Conservation (phyloP, 768 basidiomycete species). For the Termitomyces sp. region DNA sequence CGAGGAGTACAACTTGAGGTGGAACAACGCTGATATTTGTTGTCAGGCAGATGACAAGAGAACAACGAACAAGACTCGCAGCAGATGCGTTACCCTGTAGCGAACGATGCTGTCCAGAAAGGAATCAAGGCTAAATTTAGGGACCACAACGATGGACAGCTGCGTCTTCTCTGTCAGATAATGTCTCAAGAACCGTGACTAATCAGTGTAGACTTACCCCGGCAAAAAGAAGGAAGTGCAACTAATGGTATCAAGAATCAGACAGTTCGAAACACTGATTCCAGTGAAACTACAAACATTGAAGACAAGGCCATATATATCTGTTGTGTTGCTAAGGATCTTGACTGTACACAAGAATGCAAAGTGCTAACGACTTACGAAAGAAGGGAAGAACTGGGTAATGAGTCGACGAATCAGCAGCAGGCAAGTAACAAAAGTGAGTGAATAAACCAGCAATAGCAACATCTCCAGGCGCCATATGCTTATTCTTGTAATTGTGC, state of each 20-base stretch:
- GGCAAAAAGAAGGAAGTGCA: slow-evolving; percentile 48
- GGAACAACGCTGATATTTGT: slow-evolving; percentile 45
- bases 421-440: neutral
- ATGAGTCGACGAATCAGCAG: neutral
- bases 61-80: slow-evolving; percentile 28
- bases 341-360: neutral
- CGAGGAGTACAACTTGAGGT: slow-evolving; percentile 59
- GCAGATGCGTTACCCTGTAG: slow-evolving; percentile 50
- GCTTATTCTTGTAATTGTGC: slow-evolving; percentile 31
- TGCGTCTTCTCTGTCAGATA: slow-evolving; percentile 16
- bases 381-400: slow-evolving; percentile 51
- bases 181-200: neutral
- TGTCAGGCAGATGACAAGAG: neutral
- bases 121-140: slow-evolving; percentile 54
- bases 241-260: slow-evolving; percentile 20
- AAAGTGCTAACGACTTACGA: slow-evolving; percentile 31
- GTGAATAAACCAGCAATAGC: slow-evolving; percentile 43
- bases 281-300: slow-evolving; percentile 31
- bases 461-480: slow-evolving; percentile 48
- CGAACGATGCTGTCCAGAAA: slow-evolving; percentile 50
- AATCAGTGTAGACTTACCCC: slow-evolving; percentile 30
- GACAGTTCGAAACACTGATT: neutral
- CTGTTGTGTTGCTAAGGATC: slow-evolving; percentile 19
- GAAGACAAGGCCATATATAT: slow-evolving; percentile 56
- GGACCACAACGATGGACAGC: slow-evolving; percentile 53